These are phyloP conservation scores for Dactylis glomerata DNA, from an alignment of 176 grass and related monocot genomes.

Conservation along the genomic window DNA sequence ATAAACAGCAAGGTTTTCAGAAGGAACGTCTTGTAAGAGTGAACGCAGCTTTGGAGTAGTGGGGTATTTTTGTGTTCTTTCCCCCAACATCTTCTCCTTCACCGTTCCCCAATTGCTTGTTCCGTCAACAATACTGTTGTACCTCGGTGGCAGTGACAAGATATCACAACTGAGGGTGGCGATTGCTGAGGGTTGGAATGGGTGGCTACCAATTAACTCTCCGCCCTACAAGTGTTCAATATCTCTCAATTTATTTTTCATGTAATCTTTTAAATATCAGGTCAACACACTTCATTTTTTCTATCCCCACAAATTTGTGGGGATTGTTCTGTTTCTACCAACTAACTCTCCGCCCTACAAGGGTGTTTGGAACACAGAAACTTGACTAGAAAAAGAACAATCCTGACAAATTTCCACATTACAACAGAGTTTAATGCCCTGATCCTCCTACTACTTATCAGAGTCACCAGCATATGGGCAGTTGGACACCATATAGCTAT, in stretches of 20 bases:
- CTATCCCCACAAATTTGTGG: too few relatives aligned
- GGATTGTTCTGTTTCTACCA: too few relatives aligned
- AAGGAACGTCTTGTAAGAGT: background rate
- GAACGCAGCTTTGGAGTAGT: background rate
- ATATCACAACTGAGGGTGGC: background rate
- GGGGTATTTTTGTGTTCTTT: background rate
- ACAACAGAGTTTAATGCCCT: background rate
- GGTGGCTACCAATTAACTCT: background rate
- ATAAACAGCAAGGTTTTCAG: background rate
- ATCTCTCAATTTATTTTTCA: background rate
- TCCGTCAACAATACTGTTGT: background rate
- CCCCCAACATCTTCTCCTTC: background rate
- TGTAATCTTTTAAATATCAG: background rate
- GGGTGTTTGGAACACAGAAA: background rate
- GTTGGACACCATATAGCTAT: background rate
- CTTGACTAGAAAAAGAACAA: background rate
- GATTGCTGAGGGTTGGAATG: background rate
- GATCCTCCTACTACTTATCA: background rate
- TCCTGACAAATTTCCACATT: background rate
- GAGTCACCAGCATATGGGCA: background rate
- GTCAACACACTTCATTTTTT: background rate
- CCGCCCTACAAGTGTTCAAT: background rate
- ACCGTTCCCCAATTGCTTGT: background rate
- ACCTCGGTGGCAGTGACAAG: background rate
- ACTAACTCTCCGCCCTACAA: too few relatives aligned